Evolutionary conservation across 1,284 basidiomycete genomes (phyloP).

Genomic region (Leccinum pachyderme): DNA sequence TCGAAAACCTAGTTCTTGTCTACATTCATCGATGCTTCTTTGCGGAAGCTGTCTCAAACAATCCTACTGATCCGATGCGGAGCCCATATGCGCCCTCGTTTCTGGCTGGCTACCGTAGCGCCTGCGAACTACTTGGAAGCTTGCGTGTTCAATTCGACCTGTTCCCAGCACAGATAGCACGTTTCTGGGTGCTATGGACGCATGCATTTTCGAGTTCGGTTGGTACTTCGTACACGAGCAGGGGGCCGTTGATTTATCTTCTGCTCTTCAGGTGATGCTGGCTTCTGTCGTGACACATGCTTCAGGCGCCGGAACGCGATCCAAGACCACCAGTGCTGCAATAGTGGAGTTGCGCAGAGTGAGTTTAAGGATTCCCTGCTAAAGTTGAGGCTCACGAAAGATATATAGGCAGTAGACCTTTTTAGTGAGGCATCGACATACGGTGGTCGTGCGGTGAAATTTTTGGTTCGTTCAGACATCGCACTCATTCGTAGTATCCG

Average conservation of each 20-base stretch:
- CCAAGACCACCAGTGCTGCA: conserved; percentile 65
- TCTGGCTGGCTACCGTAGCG: conserved; percentile 61
- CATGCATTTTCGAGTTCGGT: conserved; percentile 65
- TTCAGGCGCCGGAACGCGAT: conserved; percentile 43
- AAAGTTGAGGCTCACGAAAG: conserved; percentile 6
- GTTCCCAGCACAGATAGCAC: conserved; percentile 58
- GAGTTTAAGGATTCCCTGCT: neutral
- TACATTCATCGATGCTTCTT: conserved; percentile 71
- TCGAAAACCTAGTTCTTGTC: conserved; percentile 47
- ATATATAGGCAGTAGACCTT: conserved; percentile 48
- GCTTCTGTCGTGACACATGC: conserved; percentile 65
- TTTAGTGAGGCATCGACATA: conserved; percentile 58
- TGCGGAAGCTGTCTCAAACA: conserved; percentile 57
- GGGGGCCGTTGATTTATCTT: neutral
- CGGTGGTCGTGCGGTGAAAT: conserved; percentile 65
- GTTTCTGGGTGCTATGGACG: conserved; percentile 70
- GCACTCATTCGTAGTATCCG: neutral
- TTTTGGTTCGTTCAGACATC: conserved; percentile 46
- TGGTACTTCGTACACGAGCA: conserved; percentile 19
- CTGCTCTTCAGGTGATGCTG: conserved; percentile 55
- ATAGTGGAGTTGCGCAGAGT: conserved; percentile 54
- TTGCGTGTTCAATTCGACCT: conserved; percentile 50
- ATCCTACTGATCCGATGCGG: conserved; percentile 58
- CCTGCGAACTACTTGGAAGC: conserved; percentile 52
- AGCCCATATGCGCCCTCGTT: conserved; percentile 65